phyloP scores from a whole-genome alignment of 1,139 yeast species.

The Sugiyamaella japonica region DNA sequence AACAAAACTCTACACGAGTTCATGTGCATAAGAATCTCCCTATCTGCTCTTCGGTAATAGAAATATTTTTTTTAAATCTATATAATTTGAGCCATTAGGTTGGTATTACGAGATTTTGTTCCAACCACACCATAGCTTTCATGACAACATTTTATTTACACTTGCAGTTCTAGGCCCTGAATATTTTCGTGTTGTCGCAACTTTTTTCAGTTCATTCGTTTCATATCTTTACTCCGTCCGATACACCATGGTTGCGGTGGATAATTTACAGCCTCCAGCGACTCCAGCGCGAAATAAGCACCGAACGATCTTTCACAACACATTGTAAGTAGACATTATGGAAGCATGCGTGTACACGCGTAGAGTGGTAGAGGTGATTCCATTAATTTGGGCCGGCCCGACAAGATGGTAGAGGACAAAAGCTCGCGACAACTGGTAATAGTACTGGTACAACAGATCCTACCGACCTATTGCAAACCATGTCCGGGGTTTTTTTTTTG shows the following conservation, averaged over 20 bases:
- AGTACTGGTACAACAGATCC: no score
- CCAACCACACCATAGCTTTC: no score
- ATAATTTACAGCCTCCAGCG: constrained; percentile 8
- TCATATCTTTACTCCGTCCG: neutral
- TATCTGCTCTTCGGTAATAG: neutral
- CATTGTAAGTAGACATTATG: constrained; percentile 2
- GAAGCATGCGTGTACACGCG: neutral
- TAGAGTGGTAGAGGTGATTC: neutral
- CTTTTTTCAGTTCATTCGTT: neutral
- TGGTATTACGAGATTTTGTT: no score
- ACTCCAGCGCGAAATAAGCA: constrained; percentile 4
- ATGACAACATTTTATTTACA: no score
- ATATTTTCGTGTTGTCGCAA: neutral
- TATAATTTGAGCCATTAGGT: no score
- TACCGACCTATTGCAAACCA: no score
- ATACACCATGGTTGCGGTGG: neutral
- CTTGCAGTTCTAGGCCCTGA: neutral
- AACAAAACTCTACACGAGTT: neutral
- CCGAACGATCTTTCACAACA: constrained; percentile 1
- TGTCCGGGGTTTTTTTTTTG: no score
- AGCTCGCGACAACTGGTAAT: no score
- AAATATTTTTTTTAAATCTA: neutral
- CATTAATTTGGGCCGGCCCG: neutral
- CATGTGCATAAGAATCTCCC: neutral
- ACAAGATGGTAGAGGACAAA: neutral